These are phyloP conservation scores for Mucor mucedo DNA, from an alignment of 371 early-diverging fungal genomes.

Conservation along the genomic window DNA sequence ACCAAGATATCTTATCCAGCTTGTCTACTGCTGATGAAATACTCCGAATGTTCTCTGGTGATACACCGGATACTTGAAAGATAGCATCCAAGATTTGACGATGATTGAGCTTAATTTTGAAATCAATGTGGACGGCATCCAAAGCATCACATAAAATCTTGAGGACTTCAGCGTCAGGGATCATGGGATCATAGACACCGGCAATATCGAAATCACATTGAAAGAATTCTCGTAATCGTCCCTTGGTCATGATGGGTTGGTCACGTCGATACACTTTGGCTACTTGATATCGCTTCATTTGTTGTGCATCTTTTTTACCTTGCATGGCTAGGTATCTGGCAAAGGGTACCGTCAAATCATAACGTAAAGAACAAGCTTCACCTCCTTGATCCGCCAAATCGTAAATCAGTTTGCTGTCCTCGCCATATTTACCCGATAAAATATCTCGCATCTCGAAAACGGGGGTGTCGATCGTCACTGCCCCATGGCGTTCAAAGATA, in stretches of 20 bases:
- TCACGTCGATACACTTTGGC: constrained; percentile 99
- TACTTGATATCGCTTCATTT: constrained; percentile 98
- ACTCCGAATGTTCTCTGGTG: constrained; percentile 78
- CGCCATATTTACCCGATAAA: constrained; percentile 98
- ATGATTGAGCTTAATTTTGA: constrained; percentile 94
- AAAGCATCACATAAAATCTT: constrained; percentile 85
- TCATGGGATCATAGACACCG: constrained; percentile 94
- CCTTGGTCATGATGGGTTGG: constrained; percentile 98
- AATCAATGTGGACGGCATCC: constrained; percentile 74
- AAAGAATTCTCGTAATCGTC: constrained; percentile 98
- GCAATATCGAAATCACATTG: constrained; percentile 99
- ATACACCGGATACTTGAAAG: constrained; percentile 94
- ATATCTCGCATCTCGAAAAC: constrained; percentile 95
- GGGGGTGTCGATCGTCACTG: constrained; percentile 99
- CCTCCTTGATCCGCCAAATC: constrained; percentile 99
- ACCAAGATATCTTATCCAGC: constrained; percentile 97
- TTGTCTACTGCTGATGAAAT: constrained; percentile 99
- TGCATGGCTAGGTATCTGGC: constrained; percentile 97
- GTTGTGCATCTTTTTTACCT: constrained; percentile 70
- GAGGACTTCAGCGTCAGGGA: constrained; percentile 96
- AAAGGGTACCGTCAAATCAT: constrained; percentile 99
- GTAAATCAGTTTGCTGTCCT: constrained; percentile 99
- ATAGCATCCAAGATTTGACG: constrained; percentile 96
- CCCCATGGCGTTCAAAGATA: constrained; percentile 96
- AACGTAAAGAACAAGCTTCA: constrained; percentile 95